Percentiles rank a stretch among this genome's conserved stretches.
Conservation (phyloP, 768 basidiomycete species). For the Mrakia blollopis region DNA sequence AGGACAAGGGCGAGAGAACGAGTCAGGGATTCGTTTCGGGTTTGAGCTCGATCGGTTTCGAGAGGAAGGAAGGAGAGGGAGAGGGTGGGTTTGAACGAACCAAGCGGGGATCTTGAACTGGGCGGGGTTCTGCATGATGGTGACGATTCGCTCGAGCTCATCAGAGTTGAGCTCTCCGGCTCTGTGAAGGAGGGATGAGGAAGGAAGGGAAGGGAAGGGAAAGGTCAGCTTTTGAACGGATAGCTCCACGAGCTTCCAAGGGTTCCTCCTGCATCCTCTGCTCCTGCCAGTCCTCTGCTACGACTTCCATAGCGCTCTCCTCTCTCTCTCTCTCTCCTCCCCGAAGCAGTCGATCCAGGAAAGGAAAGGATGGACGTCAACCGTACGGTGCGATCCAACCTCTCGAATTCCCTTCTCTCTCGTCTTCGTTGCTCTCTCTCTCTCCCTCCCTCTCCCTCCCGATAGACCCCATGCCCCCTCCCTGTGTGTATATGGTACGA, state of each 20-base stretch:
- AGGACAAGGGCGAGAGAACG: neutral
- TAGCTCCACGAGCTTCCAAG: neutral
- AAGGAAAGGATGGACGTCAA: neutral
- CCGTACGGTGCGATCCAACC: constrained; percentile 1
- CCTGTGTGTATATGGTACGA: constrained; percentile 40
- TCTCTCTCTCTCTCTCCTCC: neutral
- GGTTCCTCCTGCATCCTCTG: neutral
- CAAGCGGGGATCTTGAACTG: constrained; percentile 70
- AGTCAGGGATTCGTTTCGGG: neutral
- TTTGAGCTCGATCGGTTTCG: neutral
- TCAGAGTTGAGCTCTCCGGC: constrained; percentile 99
- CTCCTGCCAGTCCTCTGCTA: neutral
- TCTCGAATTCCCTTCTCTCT: constrained; percentile 2
- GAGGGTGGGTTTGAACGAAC: neutral
- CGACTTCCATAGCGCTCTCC: neutral
- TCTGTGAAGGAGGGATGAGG: constrained; percentile 48
- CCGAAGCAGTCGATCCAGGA: neutral
- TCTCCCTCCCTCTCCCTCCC: neutral
- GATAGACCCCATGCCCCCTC: neutral
- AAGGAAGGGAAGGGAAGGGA: neutral
- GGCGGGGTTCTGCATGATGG: constrained; percentile 97
- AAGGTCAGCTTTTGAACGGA: neutral
- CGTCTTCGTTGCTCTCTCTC: neutral
- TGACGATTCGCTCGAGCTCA: constrained; percentile 97
- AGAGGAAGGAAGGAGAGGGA: neutral